phyloP scores from a whole-genome alignment of 768 basidiomycete genomes.

The Coprinopsis cinerea region DNA sequence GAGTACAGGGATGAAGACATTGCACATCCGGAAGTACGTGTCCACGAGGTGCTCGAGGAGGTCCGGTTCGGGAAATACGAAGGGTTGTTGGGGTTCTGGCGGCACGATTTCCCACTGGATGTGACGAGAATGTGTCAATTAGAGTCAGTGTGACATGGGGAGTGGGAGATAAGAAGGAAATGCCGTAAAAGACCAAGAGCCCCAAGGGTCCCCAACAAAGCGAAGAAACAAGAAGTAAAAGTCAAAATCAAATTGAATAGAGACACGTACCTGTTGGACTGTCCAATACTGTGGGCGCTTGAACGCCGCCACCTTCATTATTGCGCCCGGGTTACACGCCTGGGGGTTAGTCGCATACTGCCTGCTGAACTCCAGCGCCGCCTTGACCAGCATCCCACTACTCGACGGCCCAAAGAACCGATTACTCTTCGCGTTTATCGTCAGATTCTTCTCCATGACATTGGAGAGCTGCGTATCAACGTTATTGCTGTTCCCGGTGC shows the following conservation, averaged over 20 bases:
- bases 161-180: too few relatives aligned
- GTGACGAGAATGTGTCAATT: background rate
- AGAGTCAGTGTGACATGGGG: background rate
- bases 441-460: background rate
- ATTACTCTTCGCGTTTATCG: background rate
- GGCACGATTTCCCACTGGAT: background rate
- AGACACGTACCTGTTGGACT: background rate
- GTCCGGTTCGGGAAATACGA: constrained; percentile 38
- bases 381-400: background rate
- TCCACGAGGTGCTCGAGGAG: constrained; percentile 45
- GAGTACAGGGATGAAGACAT: constrained; percentile 51
- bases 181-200: too few relatives aligned
- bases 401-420: background rate
- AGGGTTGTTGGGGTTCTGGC: constrained; percentile 10
- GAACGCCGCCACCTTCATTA: background rate
- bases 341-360: too few relatives aligned
- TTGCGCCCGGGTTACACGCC: background rate
- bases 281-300: background rate
- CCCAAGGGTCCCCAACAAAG: too few relatives aligned
- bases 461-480: background rate
- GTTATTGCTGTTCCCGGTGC: background rate
- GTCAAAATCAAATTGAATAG: background rate
- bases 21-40: constrained; percentile 49
- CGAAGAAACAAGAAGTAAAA: too few relatives aligned
- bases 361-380: background rate